Evolutionary conservation across 169 alveolate species (phyloP).

Genomic region (Cryptosporidium muris): DNA sequence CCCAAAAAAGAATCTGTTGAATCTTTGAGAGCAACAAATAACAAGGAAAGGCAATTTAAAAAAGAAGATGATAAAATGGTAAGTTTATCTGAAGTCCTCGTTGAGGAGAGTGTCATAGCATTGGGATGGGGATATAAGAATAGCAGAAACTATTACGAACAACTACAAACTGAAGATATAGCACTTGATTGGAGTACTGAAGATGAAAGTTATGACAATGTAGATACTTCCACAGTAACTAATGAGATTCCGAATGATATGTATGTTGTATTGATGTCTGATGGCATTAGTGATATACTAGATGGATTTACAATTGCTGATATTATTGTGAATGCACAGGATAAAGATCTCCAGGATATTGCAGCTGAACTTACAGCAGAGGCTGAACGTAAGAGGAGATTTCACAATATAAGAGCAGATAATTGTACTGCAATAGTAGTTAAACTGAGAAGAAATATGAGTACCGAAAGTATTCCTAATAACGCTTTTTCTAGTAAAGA

Average conservation of each 20-base stretch:
- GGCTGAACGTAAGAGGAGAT: constrained; percentile 50
- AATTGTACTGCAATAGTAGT: constrained; percentile 56
- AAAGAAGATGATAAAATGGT: constrained; percentile 45
- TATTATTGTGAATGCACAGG: constrained; percentile 14
- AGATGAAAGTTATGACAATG: constrained; percentile 20
- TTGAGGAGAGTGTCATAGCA: constrained; percentile 39
- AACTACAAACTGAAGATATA: not conserved
- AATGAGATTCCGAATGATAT: not conserved
- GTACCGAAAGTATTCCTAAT: not conserved
- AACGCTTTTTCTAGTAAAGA: not conserved
- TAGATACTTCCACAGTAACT: not conserved
- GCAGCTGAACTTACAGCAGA: constrained; percentile 20
- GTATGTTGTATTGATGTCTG: constrained; percentile 51
- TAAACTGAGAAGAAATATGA: not conserved
- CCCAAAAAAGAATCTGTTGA: constrained; percentile 38
- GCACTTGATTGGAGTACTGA: constrained; percentile 51
- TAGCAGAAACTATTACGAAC: not conserved
- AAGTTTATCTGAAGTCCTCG: constrained; percentile 39
- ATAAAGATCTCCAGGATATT: constrained; percentile 19
- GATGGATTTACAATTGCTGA: constrained; percentile 58
- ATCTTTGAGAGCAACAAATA: constrained; percentile 5
- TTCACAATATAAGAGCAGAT: constrained; percentile 33
- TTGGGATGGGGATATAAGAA: constrained; percentile 47
- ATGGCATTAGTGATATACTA: constrained; percentile 54
- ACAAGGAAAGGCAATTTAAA: not conserved